phyloP scores from a whole-genome alignment of 352 stramenopile genomes.

The Blastocystis sp. region DNA sequence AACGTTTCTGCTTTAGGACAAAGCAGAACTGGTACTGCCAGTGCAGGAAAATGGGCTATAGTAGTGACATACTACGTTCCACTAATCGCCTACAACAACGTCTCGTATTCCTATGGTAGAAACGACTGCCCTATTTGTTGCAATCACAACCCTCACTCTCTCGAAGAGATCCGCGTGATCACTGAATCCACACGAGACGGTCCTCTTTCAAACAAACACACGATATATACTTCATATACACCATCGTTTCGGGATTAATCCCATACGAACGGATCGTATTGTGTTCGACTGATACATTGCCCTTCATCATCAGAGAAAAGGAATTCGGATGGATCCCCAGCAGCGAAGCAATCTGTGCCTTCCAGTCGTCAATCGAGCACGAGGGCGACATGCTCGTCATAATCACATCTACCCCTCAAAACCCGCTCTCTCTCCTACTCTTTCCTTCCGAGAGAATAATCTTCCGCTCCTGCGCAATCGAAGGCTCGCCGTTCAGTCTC shows the following conservation, averaged over 20 bases:
- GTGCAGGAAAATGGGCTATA: too few species aligned
- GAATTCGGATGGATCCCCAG: background rate
- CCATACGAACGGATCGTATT: slow-evolving; percentile 65
- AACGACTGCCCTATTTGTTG: too few species aligned
- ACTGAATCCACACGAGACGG: too few species aligned
- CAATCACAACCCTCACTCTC: too few species aligned
- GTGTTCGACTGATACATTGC: background rate
- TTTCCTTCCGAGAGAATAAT: background rate
- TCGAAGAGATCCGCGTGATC: too few species aligned
- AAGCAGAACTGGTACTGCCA: too few species aligned
- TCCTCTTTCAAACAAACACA: slow-evolving; percentile 42
- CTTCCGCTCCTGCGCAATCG: slow-evolving; percentile 24
- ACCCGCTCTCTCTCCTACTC: slow-evolving; percentile 1
- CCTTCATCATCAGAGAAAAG: slow-evolving; percentile 21
- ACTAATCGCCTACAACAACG: too few species aligned
- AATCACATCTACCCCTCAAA: slow-evolving; percentile 35
- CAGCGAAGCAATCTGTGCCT: background rate
- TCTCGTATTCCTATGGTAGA: too few species aligned
- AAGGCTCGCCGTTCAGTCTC: background rate
- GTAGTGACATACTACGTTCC: too few species aligned
- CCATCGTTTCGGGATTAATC: slow-evolving; percentile 26
- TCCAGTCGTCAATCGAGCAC: slow-evolving; percentile 66
- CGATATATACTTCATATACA: slow-evolving; percentile 37
- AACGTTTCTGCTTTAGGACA: too few species aligned
- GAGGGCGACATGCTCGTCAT: slow-evolving; percentile 32